Base-by-base conservation (phyloP, 495 filamentous ascomycete species). In the Lasiosphaeria ovina region DNA sequence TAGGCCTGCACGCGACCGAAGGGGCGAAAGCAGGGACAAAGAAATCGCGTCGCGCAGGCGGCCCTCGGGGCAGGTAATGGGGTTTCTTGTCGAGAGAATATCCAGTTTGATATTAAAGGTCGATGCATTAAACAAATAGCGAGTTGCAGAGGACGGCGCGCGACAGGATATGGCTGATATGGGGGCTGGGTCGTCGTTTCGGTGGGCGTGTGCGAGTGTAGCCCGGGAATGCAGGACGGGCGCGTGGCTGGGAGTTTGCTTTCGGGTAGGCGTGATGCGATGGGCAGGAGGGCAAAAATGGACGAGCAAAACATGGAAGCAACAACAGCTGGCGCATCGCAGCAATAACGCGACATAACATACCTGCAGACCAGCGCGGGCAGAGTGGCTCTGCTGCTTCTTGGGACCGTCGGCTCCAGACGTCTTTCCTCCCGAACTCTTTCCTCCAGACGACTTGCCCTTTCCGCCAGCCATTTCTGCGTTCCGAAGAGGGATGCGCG, bases 361-460 rank as follows among this genome's bases (percentile, higher is more conserved):
- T 81, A 98, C 94, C 89, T 98, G 94, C 70, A 98, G 84, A 76
- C 94, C 94, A 76, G 94, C 94, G 78, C 97, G 96, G 69, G 91
- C 91, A 67, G 93, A 97, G 81, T 98, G 94, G 70, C 92, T 97
- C 80, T 97, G 93, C 77, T 98, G 93, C 69, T 90, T 89, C 82
- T 97, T 97, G 74, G 84, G 74, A 74, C 81, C 78, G 54, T 86
- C 85, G 36, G 63, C 61, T 54, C 86, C 89, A 69, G 90, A 90
- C 58, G 89, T 94, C 87, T 98, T 90, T 59, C 88, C 88, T 63
- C 88, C 87, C 42, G 88, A 89, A 63, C 80, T 83, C 80, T 90
- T 98, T 69, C 95, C 94, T 67, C 91, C 91, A 62, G 92, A 88
- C 60, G 89, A 93, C 82, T 96, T 96, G 79, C 91, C 91, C 81